Base-by-base conservation (phyloP, 2,329 filamentous ascomycete species). In the Blastomyces silverae region DNA sequence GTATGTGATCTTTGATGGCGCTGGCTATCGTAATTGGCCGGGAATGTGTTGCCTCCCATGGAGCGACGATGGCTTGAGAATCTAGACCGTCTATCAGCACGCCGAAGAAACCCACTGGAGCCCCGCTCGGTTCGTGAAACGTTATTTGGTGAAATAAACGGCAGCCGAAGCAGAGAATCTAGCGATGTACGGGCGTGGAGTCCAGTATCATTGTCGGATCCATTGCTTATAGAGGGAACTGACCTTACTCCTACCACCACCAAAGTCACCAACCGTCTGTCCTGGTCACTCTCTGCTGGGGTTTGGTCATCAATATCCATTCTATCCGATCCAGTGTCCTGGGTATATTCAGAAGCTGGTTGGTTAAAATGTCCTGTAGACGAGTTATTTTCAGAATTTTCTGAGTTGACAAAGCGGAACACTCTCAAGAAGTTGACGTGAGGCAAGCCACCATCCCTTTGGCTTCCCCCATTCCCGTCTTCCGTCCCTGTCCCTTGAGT, bases 201-300 rank as follows among this genome's bases (percentile, higher is more conserved):
- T 58, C 62, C 53, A 53, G 76, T 76, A 57, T 81, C 80, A 63
- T 81, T 80, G 60, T 73, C 70, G 25, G 78, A 77, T 31, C 77
- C 74, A 17, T 78, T 77, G 67, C 79, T 80, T 34, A 78, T 79
- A 25, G 85, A 82, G 42, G 83, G 85, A 65, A 89, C 86, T 34
- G 86, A 87, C 63, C 87, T 80, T 64, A 89, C 88, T 63, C 87
- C 87, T 52, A 89, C 87, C 62, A 89, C 87, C 55, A 89, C 88
- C 67, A 89, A 82, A 10, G 87, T 87, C 50, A 89, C 84, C 75
- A 87, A 87, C 28, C 87, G 80, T 58, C 83, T 83, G 64, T 82
- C 81, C 31, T 71, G 66, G 63, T 78, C 78, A 48, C 79, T 78
- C 28, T 79, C 79, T 56, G 76, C 65, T 67, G 73, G 71, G 11